phyloP scores from a whole-genome alignment of 83 land plant genomes.

The Picea engelmannii region DNA sequence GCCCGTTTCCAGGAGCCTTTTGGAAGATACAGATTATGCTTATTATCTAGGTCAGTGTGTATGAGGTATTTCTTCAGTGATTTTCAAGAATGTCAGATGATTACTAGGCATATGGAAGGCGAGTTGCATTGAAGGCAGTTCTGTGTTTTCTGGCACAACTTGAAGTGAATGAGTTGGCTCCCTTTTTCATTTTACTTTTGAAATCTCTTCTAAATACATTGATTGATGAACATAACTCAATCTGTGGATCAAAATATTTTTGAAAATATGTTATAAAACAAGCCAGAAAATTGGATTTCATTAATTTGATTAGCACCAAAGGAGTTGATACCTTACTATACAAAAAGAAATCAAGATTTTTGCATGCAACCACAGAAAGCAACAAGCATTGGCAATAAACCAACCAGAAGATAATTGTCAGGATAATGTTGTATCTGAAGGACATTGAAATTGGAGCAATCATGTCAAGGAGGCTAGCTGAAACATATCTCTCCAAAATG shows the following conservation, averaged over 20 bases:
- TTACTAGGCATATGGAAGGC: too few relatives aligned
- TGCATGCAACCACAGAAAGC: constrained; percentile 45
- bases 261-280: constrained; percentile 28
- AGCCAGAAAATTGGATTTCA: constrained; percentile 34
- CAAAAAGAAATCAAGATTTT: constrained; percentile 80
- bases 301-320: constrained; percentile 43
- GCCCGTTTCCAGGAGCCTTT: too few relatives aligned
- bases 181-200: constrained; percentile 64
- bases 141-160: constrained; percentile 73
- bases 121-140: constrained; percentile 41
- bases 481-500: too few relatives aligned
- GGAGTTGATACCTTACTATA: constrained; percentile 51
- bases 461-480: too few relatives aligned
- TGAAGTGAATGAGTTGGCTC: constrained; percentile 74
- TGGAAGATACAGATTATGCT: too few relatives aligned
- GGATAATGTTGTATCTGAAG: too few relatives aligned
- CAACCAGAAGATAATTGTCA: too few relatives aligned
- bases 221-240: constrained; percentile 15
- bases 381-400: too few relatives aligned
- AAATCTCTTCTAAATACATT: constrained; percentile 47
- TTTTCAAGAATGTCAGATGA: too few relatives aligned
- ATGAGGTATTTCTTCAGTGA: too few relatives aligned
- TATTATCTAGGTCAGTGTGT: too few relatives aligned
- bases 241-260: constrained; percentile 16
- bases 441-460: too few relatives aligned